Conservation (phyloP, 2,329 filamentous ascomycete species). For the Fusarium sp. region DNA sequence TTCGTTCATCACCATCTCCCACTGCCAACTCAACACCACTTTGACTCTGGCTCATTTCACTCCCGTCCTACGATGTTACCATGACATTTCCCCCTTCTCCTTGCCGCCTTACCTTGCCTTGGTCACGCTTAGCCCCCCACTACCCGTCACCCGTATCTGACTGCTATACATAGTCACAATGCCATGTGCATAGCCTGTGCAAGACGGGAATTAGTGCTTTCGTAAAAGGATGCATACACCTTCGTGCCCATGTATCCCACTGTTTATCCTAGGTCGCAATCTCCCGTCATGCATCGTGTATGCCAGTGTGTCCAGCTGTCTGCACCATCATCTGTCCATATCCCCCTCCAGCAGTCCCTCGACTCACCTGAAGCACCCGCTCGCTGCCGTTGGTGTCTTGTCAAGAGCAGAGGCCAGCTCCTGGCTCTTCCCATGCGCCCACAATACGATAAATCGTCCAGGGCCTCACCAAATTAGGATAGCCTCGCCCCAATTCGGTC, state of each 20-base stretch:
- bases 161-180: constrained; percentile 41
- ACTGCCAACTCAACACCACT: constrained; percentile 13
- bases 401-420: constrained; percentile 19
- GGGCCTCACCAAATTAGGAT: constrained; percentile 39
- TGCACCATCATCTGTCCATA: constrained; percentile 1
- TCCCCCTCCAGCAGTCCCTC: background rate
- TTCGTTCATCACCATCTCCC: constrained; percentile 13
- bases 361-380: constrained; percentile 43
- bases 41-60: constrained; percentile 13
- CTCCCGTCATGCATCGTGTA: constrained; percentile 3
- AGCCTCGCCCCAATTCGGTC: constrained; percentile 31
- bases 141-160: constrained; percentile 12
- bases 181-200: constrained; percentile 2
- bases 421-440: constrained; percentile 15
- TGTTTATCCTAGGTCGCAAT: background rate
- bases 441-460: constrained; percentile 26
- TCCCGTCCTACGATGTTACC: constrained; percentile 28
- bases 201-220: background rate
- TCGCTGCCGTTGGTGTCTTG: constrained; percentile 22
- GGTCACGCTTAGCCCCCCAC: constrained; percentile 17
- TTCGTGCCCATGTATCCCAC: background rate
- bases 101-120: constrained; percentile 6
- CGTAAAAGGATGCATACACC: background rate
- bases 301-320: constrained; percentile 9
- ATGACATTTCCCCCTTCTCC: constrained; percentile 24